A percentile compares a stretch with the other conserved stretches of the same genome.
These are phyloP conservation scores for Picea abies DNA, from an alignment of 83 land plant genomes.

Conservation along the genomic window DNA sequence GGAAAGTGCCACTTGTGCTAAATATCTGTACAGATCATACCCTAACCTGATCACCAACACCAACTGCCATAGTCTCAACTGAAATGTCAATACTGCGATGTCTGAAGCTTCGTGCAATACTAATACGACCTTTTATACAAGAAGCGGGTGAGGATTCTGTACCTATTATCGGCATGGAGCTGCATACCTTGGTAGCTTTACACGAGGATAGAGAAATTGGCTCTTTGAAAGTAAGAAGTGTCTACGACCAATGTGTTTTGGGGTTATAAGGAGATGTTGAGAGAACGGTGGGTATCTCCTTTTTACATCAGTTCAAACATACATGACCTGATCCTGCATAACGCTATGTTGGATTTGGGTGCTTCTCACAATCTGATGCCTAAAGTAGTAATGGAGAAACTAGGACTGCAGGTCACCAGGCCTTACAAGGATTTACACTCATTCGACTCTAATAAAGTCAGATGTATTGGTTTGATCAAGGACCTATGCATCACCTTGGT, in stretches of 20 bases:
- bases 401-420: too few species aligned
- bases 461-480: too few species aligned
- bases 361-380: too few species aligned
- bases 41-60: constrained; percentile 42
- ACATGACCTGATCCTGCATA: too few species aligned
- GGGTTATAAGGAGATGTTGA: constrained; percentile 87
- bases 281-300: constrained; percentile 61
- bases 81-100: constrained; percentile 94
- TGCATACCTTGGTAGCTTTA: background rate
- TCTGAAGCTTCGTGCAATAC: constrained; percentile 69
- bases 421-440: too few species aligned
- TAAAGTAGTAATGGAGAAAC: too few species aligned
- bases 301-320: too few species aligned
- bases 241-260: constrained; percentile 95
- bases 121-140: constrained; percentile 58
- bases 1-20: too few species aligned
- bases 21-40: constrained; percentile 83
- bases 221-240: constrained; percentile 83
- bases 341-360: too few species aligned
- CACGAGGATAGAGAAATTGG: constrained; percentile 67
- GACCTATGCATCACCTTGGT: too few species aligned
- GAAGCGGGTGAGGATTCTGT: constrained; percentile 58
- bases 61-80: constrained; percentile 54
- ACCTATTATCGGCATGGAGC: constrained; percentile 38
- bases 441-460: too few species aligned